Evolutionary conservation across 2,329 filamentous ascomycete genomes (phyloP).

Genomic region (Neoarthrinium moseri): DNA sequence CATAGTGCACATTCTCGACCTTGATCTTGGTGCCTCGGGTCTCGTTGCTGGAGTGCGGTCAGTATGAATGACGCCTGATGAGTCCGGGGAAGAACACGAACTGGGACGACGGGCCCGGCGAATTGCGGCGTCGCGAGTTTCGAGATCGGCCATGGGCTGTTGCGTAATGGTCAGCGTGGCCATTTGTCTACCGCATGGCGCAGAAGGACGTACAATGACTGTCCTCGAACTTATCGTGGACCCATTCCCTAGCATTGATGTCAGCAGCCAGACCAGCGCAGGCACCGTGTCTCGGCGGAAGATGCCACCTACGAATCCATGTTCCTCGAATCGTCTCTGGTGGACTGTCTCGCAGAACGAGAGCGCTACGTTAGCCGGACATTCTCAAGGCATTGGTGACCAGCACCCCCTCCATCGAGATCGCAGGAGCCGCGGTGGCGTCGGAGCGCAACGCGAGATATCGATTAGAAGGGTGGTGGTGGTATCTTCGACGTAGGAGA

Average conservation of each 20-base stretch:
- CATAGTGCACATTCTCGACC: constrained; percentile 90
- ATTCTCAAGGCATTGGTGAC: constrained; percentile 19
- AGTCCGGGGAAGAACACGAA: background rate
- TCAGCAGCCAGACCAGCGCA: constrained; percentile 16
- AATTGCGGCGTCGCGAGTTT: constrained; percentile 29
- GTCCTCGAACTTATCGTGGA: constrained; percentile 87
- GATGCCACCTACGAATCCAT: constrained; percentile 62
- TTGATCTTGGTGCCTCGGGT: constrained; percentile 67
- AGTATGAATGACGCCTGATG: background rate
- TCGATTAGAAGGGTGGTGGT: background rate
- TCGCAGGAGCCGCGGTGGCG: constrained; percentile 14
- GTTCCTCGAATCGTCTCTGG: constrained; percentile 63
- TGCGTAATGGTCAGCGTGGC: constrained; percentile 14
- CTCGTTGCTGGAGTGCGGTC: constrained; percentile 36
- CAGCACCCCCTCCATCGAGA: background rate
- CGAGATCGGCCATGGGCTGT: constrained; percentile 15
- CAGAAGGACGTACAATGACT: constrained; percentile 46
- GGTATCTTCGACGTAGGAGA: background rate
- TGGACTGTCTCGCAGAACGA: constrained; percentile 36
- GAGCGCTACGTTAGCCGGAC: constrained; percentile 51
- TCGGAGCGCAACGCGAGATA: background rate
- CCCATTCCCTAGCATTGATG: constrained; percentile 67
- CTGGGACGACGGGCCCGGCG: constrained; percentile 31
- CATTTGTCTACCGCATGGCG: too few relatives aligned
- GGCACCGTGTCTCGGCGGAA: background rate